A percentile compares a stretch with the other conserved stretches of the same genome.
These are phyloP conservation scores for Curvularia sp. DNA, from an alignment of 2,329 filamentous ascomycete species.

Conservation along the genomic window DNA sequence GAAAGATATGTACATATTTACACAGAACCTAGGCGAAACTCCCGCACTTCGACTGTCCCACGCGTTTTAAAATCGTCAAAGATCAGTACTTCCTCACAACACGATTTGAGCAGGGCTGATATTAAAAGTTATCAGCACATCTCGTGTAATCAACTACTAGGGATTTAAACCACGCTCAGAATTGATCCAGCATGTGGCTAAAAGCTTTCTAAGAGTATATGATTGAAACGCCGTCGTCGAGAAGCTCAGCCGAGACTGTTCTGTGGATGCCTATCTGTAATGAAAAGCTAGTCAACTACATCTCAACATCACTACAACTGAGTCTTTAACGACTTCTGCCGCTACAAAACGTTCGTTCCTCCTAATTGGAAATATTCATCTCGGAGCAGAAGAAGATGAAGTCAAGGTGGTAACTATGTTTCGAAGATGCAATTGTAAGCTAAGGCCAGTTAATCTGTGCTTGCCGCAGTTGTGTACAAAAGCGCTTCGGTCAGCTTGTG, in stretches of 20 bases:
- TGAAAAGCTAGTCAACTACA: slow-evolving; percentile 54
- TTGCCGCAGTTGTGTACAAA: too few relatives aligned
- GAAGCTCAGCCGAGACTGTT: slow-evolving; percentile 53
- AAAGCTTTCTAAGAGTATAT: too few relatives aligned
- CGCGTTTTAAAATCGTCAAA: too few relatives aligned
- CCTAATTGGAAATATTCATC: background rate
- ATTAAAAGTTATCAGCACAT: too few relatives aligned
- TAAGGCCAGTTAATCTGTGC: too few relatives aligned
- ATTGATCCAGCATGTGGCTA: too few relatives aligned
- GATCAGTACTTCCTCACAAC: too few relatives aligned
- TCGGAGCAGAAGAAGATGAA: slow-evolving; percentile 44
- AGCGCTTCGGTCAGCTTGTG: too few relatives aligned
- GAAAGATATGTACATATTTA: background rate
- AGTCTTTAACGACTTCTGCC: slow-evolving; percentile 33
- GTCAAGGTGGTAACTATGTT: slow-evolving; percentile 60
- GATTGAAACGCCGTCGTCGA: slow-evolving; percentile 49
- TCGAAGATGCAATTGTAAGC: slow-evolving; percentile 58
- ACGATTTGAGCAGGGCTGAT: too few relatives aligned
- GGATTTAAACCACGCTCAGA: too few relatives aligned
- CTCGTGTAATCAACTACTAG: too few relatives aligned
- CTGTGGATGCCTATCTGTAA: slow-evolving; percentile 65
- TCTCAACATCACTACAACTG: slow-evolving; percentile 61
- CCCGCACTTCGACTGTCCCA: background rate
- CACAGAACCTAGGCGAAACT: background rate
- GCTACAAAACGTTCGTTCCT: background rate